Evolutionary conservation across 208 protist genomes (phyloP).

Genomic region (Acanthamoeba rhysodes): DNA sequence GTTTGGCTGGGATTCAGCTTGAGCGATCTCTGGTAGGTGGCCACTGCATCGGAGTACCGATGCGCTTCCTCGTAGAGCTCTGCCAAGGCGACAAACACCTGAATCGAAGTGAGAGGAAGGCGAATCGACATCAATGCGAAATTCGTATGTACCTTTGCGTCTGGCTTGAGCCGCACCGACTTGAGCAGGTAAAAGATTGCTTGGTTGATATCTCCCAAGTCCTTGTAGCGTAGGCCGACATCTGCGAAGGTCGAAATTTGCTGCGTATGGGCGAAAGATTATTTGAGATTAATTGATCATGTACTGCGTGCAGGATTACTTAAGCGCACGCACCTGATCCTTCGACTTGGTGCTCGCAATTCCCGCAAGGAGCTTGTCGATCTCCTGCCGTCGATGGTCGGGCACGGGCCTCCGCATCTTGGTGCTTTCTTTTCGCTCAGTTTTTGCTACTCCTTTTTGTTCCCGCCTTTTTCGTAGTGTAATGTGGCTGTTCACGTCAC

Average conservation of each 20-base stretch:
- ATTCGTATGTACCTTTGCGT: neutral
- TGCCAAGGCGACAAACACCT: neutral
- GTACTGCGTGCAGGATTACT: too few species aligned
- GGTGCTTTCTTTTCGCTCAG: neutral
- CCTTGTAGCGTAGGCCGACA: neutral
- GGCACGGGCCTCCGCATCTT: neutral
- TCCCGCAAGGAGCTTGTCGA: slow-evolving; percentile 3
- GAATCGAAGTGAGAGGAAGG: neutral
- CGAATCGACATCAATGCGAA: neutral
- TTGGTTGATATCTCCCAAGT: neutral
- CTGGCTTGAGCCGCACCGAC: slow-evolving; percentile 2
- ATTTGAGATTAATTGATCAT: neutral
- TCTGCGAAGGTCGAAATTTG: neutral
- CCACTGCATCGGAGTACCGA: neutral
- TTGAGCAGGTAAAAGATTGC: neutral
- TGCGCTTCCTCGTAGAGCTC: neutral
- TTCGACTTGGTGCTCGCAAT: neutral
- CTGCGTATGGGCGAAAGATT: neutral
- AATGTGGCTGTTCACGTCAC: neutral
- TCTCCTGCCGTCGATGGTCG: neutral
- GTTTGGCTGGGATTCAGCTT: neutral
- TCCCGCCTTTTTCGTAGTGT: neutral
- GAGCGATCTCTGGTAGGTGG: neutral
- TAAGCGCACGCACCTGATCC: neutral
- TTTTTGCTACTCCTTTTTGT: neutral